phyloP scores from a whole-genome alignment of 306 rosid species.

The Oemleria cerasiformis region DNA sequence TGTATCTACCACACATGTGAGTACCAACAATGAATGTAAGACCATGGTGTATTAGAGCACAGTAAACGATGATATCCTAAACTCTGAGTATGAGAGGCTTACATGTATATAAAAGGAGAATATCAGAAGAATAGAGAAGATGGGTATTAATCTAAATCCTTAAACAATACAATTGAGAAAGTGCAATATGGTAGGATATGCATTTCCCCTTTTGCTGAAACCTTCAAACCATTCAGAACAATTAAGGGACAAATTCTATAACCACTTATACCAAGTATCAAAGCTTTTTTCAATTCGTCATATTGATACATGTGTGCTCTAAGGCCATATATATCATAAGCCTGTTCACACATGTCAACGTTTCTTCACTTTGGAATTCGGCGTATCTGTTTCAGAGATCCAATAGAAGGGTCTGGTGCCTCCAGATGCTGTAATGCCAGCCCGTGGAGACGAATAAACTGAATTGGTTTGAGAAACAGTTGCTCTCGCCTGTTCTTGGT shows the following conservation, averaged over 20 bases:
- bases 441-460: conserved; percentile 23
- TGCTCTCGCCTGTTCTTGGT: conserved; percentile 22
- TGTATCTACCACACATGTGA: too few relatives aligned
- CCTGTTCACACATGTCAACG: neutral
- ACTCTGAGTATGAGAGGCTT: neutral
- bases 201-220: neutral
- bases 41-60: too few relatives aligned
- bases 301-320: neutral
- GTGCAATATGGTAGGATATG: neutral
- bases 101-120: neutral
- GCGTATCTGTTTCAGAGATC: conserved; percentile 23
- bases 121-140: neutral
- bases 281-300: too few relatives aligned
- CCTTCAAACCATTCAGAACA: neutral
- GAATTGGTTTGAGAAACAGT: conserved; percentile 19
- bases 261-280: neutral
- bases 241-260: too few relatives aligned
- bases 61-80: too few relatives aligned
- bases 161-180: neutral
- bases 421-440: neutral
- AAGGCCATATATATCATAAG: neutral
- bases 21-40: too few relatives aligned
- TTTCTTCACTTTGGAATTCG: conserved; percentile 5
- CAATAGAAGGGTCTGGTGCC: conserved; percentile 21
- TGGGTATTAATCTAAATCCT: neutral